Evolutionary conservation across 805 yeast species (phyloP), one percentile per base, ranked within the genome.

Genomic region (Metschnikowia dekortorum): DNA sequence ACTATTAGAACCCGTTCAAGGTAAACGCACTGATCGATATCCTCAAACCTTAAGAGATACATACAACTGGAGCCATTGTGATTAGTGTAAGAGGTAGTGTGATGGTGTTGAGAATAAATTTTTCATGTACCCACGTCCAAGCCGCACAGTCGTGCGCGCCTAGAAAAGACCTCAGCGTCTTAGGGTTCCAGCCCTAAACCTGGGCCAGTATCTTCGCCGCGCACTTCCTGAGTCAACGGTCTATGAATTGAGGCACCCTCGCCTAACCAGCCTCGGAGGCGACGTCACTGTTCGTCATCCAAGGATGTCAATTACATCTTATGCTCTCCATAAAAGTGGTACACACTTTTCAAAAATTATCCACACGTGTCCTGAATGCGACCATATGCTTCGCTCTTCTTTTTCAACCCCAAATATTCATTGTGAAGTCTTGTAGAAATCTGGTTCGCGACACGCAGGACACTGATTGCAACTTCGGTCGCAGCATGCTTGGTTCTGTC

Each of bases 11-110:
- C 71, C 72, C 73, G 70, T 62, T 47, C 67, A 51, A 58, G 61
- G 67, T 69, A 65, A 69, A 68, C 71, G 54, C 44, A 74, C 71
- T 55, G 53, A 65, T 53, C 55, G 49, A 51, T 53, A 56, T 58
- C 62, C 55, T 53, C 53, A 50, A 30, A 48, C 48, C 53, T 54
- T 47, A 52, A 48, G 59, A 60, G 59, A 64, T 71, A 86, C 94
- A 77, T 86, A 87, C 94, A 76, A 84, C 85, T 85, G 95, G 95
- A 84, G 95, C 95, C 95, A 87, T 86, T 80, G 65, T 74, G 62
- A 42, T 42, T 48, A 26, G 55, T 36, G 40, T 47, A 41, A 35
- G 46, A 26, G 28, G 46, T 44, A 45, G 44, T 47, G 37, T 48
- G 43, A 38, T 41, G 22, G 13, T 13, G 31, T 11, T 4, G 44